These are phyloP conservation scores for Torulaspora maleeae DNA, from an alignment of 805 yeast genomes.

Conservation along the genomic window DNA sequence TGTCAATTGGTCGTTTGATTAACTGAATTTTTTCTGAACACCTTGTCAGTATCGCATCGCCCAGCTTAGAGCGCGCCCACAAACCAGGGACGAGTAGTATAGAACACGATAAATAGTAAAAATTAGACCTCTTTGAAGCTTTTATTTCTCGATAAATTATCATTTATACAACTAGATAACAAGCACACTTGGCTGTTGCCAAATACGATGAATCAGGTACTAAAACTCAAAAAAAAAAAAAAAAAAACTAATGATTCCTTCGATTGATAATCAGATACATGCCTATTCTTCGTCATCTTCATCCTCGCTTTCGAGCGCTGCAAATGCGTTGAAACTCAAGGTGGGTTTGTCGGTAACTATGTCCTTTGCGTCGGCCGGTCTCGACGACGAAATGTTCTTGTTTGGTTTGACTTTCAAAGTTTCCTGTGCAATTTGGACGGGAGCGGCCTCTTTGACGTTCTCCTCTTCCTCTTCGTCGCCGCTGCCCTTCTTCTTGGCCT, in stretches of 20 bases:
- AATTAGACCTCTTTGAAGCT: background rate
- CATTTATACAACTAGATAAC: background rate
- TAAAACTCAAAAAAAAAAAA: background rate
- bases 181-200: background rate
- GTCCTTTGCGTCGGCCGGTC: conserved; percentile 70
- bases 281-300: conserved; percentile 42
- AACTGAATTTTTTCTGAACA: conserved; percentile 5
- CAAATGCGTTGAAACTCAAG: conserved; percentile 72
- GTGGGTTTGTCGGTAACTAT: conserved; percentile 63
- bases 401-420: conserved; percentile 60
- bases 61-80: background rate
- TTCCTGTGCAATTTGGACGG: conserved; percentile 38
- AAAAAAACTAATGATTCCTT: conserved; percentile 8
- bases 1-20: background rate
- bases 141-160: background rate
- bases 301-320: conserved; percentile 60
- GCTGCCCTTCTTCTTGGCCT: conserved; percentile 37
- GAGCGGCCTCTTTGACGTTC: conserved; percentile 29
- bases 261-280: conserved; percentile 4
- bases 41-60: conserved; percentile 3
- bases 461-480: conserved; percentile 42
- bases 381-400: conserved; percentile 68
- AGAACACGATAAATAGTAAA: background rate
- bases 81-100: background rate
- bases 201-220: background rate